These are phyloP conservation scores for Fusarium begoniae DNA, from an alignment of 2,329 filamentous ascomycete species.

Conservation along the genomic window DNA sequence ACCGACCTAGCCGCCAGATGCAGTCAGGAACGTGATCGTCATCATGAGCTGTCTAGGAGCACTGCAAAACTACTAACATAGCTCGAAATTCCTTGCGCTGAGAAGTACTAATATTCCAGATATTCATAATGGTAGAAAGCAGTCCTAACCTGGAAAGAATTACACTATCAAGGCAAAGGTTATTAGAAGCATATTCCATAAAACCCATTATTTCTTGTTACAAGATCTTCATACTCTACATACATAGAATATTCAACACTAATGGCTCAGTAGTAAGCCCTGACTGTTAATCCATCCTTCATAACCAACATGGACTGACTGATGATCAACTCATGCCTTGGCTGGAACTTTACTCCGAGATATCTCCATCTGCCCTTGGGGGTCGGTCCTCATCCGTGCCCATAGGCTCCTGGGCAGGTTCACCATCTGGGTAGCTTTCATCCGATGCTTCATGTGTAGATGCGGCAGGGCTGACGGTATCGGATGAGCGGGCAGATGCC, in stretches of 20 bases:
- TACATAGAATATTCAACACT: not conserved
- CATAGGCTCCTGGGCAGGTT: not conserved
- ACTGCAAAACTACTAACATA: fast-evolving
- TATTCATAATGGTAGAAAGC: not conserved
- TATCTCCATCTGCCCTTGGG: not conserved
- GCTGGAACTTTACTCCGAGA: not conserved
- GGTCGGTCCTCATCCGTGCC: fast-evolving
- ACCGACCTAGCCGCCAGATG: fast-evolving
- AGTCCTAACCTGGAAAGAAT: not conserved
- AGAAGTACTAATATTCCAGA: not conserved
- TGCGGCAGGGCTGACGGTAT: not conserved
- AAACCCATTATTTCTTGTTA: not conserved
- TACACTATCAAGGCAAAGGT: fast-evolving
- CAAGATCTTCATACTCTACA: not conserved
- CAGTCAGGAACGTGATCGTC: fast-evolving
- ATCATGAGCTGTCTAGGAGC: fast-evolving
- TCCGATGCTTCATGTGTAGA: not conserved
- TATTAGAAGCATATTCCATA: not conserved
- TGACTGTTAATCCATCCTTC: fast-evolving
- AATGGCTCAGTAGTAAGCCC: not conserved
- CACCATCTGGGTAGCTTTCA: not conserved
- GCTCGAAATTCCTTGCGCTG: fast-evolving
- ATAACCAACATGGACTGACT: no score
- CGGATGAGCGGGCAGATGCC: not conserved
- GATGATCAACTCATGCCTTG: not conserved